phyloP scores from a whole-genome alignment of 2,329 filamentous ascomycete genomes.

The Alternaria brassicicola region DNA sequence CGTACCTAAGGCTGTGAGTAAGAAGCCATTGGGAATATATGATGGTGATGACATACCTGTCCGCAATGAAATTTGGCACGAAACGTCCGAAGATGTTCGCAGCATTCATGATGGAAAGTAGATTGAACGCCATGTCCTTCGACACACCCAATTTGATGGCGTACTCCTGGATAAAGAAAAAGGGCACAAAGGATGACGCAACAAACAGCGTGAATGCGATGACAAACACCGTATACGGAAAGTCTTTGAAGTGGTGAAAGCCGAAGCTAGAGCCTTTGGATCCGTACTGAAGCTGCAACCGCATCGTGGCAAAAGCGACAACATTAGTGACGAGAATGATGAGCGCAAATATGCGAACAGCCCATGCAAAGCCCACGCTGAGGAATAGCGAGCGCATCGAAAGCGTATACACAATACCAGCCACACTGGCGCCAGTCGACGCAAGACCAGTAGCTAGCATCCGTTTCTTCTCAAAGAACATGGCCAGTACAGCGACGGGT shows the following conservation, averaged over 20 bases:
- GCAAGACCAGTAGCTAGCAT: slow-evolving; percentile 43
- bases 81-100: slow-evolving; percentile 54
- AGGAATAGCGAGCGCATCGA: slow-evolving; percentile 40
- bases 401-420: slow-evolving; percentile 43
- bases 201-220: slow-evolving; percentile 24
- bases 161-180: slow-evolving; percentile 33
- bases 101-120: slow-evolving; percentile 70
- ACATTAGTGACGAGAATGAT: slow-evolving; percentile 17
- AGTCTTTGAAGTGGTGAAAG: slow-evolving; percentile 24
- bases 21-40: neutral
- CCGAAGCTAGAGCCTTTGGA: slow-evolving; percentile 19
- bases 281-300: slow-evolving; percentile 20
- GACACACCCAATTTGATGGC: slow-evolving; percentile 22
- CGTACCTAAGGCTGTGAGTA: slow-evolving; percentile 6
- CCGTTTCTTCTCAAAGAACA: slow-evolving; percentile 45
- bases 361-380: slow-evolving; percentile 39
- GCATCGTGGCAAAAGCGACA: slow-evolving; percentile 21
- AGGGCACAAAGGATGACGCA: slow-evolving; percentile 21
- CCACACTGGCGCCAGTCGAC: slow-evolving; percentile 43
- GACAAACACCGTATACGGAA: slow-evolving; percentile 25
- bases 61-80: slow-evolving; percentile 51
- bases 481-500: slow-evolving; percentile 37
- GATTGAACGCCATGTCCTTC: slow-evolving; percentile 63
- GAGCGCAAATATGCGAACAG: slow-evolving; percentile 28
- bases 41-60: slow-evolving; percentile 25